phyloP scores from a whole-genome alignment of 2,329 filamentous ascomycete species.

The Thermothelomyces thermophilus region DNA sequence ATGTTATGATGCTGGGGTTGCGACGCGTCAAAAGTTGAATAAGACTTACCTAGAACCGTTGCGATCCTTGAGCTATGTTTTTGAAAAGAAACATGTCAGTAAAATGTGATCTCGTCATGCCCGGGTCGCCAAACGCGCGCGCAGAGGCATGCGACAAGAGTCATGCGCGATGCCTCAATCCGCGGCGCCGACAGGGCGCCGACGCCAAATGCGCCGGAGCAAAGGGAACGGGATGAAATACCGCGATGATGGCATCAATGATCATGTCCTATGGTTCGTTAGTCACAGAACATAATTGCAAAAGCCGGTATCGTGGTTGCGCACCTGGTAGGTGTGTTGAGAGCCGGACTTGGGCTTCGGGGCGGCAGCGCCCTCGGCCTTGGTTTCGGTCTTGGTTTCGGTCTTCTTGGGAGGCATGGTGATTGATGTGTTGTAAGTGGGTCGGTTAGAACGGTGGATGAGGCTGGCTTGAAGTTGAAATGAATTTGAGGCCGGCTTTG shows the following conservation, averaged over 20 bases:
- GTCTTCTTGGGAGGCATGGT: slow-evolving; percentile 57
- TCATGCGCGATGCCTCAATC: slow-evolving; percentile 11
- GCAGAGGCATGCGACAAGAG: neutral
- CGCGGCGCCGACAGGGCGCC: slow-evolving; percentile 22
- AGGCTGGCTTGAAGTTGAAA: slow-evolving; percentile 12
- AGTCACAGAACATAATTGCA: slow-evolving; percentile 25
- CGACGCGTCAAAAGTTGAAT: slow-evolving; percentile 15
- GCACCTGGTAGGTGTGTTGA: slow-evolving; percentile 55
- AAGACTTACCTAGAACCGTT: slow-evolving; percentile 47
- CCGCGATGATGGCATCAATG: slow-evolving; percentile 54
- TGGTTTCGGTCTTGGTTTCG: slow-evolving; percentile 50
- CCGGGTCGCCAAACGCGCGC: neutral
- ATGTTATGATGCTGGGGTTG: slow-evolving; percentile 2
- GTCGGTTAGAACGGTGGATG: slow-evolving; percentile 22
- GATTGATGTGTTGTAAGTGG: slow-evolving; percentile 25
- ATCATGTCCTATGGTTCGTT: slow-evolving; percentile 52
- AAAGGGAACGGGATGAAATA: slow-evolving; percentile 38
- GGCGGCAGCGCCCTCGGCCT: slow-evolving; percentile 35
- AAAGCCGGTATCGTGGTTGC: slow-evolving; percentile 25
- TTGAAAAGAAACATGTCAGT: slow-evolving; percentile 35
- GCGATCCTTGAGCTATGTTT: slow-evolving; percentile 52
- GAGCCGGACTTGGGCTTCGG: slow-evolving; percentile 37
- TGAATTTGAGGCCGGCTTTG: slow-evolving; percentile 10
- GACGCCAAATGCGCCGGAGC: slow-evolving; percentile 34
- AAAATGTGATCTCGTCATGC: slow-evolving; percentile 18